Evolutionary conservation across 2,329 filamentous ascomycete species (phyloP), one percentile per base, ranked within the genome.

Genomic region (Aspergillus ochraceoroseus): DNA sequence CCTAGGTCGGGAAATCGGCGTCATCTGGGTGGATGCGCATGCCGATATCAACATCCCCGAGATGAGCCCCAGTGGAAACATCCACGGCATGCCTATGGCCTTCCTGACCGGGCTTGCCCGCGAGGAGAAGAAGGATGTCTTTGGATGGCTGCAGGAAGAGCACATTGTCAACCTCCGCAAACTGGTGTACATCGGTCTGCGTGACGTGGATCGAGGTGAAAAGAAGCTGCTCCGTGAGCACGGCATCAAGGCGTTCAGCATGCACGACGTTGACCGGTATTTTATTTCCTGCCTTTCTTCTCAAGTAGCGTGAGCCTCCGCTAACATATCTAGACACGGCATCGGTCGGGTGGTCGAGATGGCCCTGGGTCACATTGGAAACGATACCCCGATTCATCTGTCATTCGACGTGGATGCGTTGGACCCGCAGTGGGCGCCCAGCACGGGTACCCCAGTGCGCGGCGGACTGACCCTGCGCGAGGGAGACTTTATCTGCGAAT

Each of bases 1-100:
- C 12, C 71, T 94, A 44, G 79, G 73, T 30, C 76, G 83, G 41
- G 90, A 96, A 56, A 82, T 95, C 48, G 92, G 88, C 8, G 87
- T 98, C 43, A 94, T 98, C 64, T 98, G 92, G 92, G 92, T 98
- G 20, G 92, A 98, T 67, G 92, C 92, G 17, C 92, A 98, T 67
- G 84, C 90, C 39, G 92, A 98, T 66, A 95, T 98, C 73, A 98
- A 98, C 71, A 88, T 86, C 1, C 92, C 90, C 38, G 89, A 96
- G 76, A 83, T 80, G 32, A 90, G 84, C 51, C 85, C 77, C 28
- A 92, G 85, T 53, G 92, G 92, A 22, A 96, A 96, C 68, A 85
- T 98, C 49, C 92, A 98, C 70, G 92, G 92, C 55, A 98, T 98
- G 92, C 92, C 92, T 2, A 85, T 96, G 25, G 80, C 87, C 3